Conservation (phyloP, 345 rosid species). For the Eutrema heterophyllum region DNA sequence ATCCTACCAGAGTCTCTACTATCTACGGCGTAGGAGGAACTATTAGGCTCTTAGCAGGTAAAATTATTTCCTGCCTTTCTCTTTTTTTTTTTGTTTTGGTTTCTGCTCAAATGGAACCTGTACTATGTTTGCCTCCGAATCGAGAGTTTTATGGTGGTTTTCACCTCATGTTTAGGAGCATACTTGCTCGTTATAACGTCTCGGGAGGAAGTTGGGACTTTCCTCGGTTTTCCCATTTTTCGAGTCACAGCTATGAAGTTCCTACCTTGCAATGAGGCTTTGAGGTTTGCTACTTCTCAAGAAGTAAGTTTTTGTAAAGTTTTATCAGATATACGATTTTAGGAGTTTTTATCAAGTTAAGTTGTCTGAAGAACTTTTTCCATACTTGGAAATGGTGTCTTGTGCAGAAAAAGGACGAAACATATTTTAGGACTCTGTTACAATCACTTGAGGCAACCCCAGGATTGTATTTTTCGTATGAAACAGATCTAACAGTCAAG, state of each 20-base stretch:
- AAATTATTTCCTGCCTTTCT: not conserved
- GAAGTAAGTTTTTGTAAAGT: conserved; percentile 49
- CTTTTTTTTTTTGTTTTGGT: not conserved
- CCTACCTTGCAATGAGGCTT: conserved; percentile 65
- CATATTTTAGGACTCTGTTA: conserved; percentile 69
- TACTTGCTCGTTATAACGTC: conserved; percentile 76
- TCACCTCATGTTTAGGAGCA: conserved; percentile 37
- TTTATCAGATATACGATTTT: not conserved
- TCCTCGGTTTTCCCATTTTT: conserved; percentile 73
- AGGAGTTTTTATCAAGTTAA: not conserved
- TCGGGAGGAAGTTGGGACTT: conserved; percentile 60
- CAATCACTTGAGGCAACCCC: conserved; percentile 75
- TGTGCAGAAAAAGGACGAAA: conserved; percentile 84
- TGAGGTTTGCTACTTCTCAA: conserved; percentile 61
- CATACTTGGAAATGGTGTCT: not conserved
- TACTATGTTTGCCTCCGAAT: not conserved
- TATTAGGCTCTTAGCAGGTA: conserved; percentile 85
- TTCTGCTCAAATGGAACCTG: not conserved
- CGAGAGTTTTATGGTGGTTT: conserved; percentile 17
- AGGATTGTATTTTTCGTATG: conserved; percentile 83
- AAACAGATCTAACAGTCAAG: conserved; percentile 93
- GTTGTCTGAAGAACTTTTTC: not conserved
- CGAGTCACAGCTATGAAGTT: conserved; percentile 68
- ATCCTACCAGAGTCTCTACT: conserved; percentile 44
- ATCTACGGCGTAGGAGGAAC: conserved; percentile 87